Evolutionary conservation across 768 basidiomycete genomes (phyloP), one percentile per base, ranked within the genome.

Genomic region (Russula griseocarnosa): DNA sequence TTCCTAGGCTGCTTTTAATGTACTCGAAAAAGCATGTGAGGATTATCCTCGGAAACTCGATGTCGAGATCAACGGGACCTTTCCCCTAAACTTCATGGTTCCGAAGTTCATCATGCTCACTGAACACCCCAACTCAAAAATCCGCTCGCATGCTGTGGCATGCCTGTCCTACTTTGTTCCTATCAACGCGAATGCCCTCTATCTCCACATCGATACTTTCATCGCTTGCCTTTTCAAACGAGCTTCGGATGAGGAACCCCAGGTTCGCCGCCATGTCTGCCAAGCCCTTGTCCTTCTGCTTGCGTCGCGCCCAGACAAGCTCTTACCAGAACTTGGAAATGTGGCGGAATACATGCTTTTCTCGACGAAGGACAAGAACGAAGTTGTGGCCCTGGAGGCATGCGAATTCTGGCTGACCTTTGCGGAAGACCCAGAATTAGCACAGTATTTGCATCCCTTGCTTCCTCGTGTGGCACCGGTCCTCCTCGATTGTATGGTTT

Each of bases 371-470:
- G 95, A 98, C 79, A 90, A 91, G 77, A 94, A 98, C 74, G 95
- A 98, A 76, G 89, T 88, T 66, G 96, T 94, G 58, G 94, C 96
- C 3, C 81, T 99, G 55, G 97, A 99, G 77, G 97, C 97, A 26
- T 97, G 95, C 81, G 97, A 99, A 80, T 99, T 99, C 75, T 99
- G 97, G 97, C 81, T 99, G 65, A 97, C 95, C 1, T 98, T 99
- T 72, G 95, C 97, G 18, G 97, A 99, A 74, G 94, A 98, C 69
- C 86, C 86, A 44, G 92, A 94, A 55, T 81, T 98, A 26, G 86
- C 86, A 11, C 83, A 86, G 3, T 91, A 88, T 73, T 79, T 99
- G 30, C 87, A 86, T 64, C 95, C 95, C 2, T 82, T 94, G 64
- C 81, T 99, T 10, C 86, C 81, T n/a, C 91, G 92, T 69, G 92